Evolutionary conservation across 768 basidiomycete genomes (phyloP), one percentile per base, ranked within the genome.

Genomic region (Roridomyces roridus): DNA sequence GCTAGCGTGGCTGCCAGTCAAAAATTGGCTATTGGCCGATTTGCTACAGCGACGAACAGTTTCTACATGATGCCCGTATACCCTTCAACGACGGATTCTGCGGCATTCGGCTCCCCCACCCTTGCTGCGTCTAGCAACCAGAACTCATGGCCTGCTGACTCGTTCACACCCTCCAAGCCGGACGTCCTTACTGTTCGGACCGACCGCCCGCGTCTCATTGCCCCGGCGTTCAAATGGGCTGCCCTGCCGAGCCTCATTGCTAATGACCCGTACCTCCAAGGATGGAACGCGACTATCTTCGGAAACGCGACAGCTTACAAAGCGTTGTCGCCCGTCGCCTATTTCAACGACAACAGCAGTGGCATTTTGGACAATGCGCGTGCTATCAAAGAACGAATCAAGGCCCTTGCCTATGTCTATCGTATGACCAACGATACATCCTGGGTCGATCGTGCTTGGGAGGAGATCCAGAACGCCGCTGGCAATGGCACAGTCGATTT

Each of bases 361-460:
- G 97, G 97, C 67, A 94, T 98, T 34, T 81, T 99, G 35, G 97
- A 99, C 68, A 85, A 86, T 61, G 88, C 96, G n/a, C 88, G 97
- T 58, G 84, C 89, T 71, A 80, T 97, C 68, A 98, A 99, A 74
- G 80, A 88, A 77, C 83, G 92, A 51, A 78, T 98, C 74, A 99
- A 99, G 75, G 92, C 92, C 44, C 94, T 92, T 76, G 85, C 87
- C 1, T 99, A 98, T 67, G 94, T 81, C 20, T 98, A 90, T 72
- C 86, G 86, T 46, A 87, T 97, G 85, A 91, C 94, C 44, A 93
- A 94, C 56, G 90, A 98, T 46, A 92, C 11, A 11, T 34, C 31
- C 11, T 55, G 29, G 20, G 24, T 37, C 39, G 34, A 24, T 15
- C 14, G 15, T 26, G n/a, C 15, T 29, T 46, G 5, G 41, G 3